Base-by-base conservation (phyloP, 192 early-diverging fungal genomes). In the Linderina pennispora region DNA sequence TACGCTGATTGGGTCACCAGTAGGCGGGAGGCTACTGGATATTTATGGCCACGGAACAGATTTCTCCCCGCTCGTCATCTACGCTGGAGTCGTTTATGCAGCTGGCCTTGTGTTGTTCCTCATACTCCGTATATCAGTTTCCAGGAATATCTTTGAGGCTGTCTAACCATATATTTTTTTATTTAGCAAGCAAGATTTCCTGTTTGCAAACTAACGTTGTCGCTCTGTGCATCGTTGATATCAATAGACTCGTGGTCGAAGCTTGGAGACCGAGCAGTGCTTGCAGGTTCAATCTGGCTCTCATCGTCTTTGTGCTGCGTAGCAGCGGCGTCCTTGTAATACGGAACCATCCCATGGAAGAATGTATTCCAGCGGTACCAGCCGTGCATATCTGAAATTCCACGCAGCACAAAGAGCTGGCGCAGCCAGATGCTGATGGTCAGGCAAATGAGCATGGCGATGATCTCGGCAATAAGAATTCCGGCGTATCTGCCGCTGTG, bases 381-480 rank as follows among this genome's bases (percentile, higher is more conserved):
- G 1, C 63, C 63, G 21, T 54, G 8, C 1, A 38, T 36, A 43
- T 66, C 63, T 14, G 28, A 31, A 7, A 33, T 31, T 2, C 63
- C 63, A 7, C 36, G 20, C 11, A 54, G 23, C 6, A 54, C 46
- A 17, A 28, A 26, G 8, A 40, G 10, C 43, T 66, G 63, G 8
- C 55, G 28, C 4, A 58, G 3, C 32, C 65, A 55, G 15, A 58
- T 53, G 3, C 63, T 50, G 8, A 53, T 36, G 24, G 43, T 58
- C 4, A 74, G 51, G 23, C 58, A 14, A 14, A 67, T 6, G 0
- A 39, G 33, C 50, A 67, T 56, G 3, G 45, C 38, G 13, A 40
- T 19, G 17, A 66, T 57, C 57, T 74, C 69, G 3, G 58, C 72
- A 47, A 78, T 43, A 17, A 78, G 28, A 13, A 78, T 56, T 5